Base-by-base conservation (phyloP, 1,139 yeast genomes). In the Yamadazyma buinensis region DNA sequence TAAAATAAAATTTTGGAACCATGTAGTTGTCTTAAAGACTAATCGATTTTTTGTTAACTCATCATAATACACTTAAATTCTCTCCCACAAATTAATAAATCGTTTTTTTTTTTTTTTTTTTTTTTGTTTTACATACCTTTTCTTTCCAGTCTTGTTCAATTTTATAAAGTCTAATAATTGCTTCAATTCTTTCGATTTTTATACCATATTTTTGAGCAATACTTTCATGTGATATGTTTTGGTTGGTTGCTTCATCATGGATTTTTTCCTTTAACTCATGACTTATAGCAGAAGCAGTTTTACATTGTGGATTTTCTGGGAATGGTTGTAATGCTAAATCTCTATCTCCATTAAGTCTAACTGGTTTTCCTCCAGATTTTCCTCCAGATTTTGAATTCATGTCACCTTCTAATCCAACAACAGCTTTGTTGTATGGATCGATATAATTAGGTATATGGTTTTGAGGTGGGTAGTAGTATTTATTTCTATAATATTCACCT, bases 111-210 rank as follows among this genome's bases (percentile, higher is more conserved):
- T n/a, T n/a, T n/a, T 30, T 51, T n/a, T n/a, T n/a, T n/a, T n/a
- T n/a, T n/a, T n/a, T n/a, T n/a, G 23, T 11, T 6, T 22, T 54
- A 78, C 87, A 65, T 75, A 81, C 94, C 49, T 74, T 59, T 52
- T 71, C 59, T 40, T 61, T 66, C 79, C 82, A 77, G 34, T 70
- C 61, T 44, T 72, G 61, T 60, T 88, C 95, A 38, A 88, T 72
- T 28, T 65, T 67, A 42, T 74, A 67, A 46, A 92, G 72, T 55
- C 76, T 79, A 20, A 85, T 66, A 42, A 90, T 71, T 13, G 97
- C 97, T 53, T 88, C 96, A 22, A 92, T 72, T 56, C 97, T 75
- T 36, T 88, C 85, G 44, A 88, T 75, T 51, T 86, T 84, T 41
- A 92, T 67, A 6, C 95, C 92, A 51, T 80, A 82, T 50, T 77